Conservation (phyloP, 176 grass and related monocot genomes). For the Oryza glaberrima region DNA sequence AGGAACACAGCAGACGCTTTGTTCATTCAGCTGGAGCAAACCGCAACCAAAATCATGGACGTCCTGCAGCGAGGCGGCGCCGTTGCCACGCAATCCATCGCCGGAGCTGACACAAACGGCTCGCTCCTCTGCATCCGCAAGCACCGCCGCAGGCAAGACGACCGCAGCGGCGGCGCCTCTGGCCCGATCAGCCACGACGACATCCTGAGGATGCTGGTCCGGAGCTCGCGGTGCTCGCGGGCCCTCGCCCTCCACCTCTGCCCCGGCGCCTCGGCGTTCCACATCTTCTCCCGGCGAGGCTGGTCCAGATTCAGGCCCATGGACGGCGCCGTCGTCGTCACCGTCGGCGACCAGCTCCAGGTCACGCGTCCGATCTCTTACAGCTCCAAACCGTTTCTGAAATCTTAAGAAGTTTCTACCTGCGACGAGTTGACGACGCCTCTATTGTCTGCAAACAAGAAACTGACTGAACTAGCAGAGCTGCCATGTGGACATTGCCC, state of each 20-base stretch:
- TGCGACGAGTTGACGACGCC: background rate
- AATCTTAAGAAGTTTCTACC: background rate
- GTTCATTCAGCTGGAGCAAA: slow-evolving; percentile 42
- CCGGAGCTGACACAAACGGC: background rate
- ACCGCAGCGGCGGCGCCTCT: background rate
- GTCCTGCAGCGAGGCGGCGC: slow-evolving; percentile 13
- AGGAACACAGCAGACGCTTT: slow-evolving; percentile 44
- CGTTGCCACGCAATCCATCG: background rate
- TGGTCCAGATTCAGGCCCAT: slow-evolving; percentile 51
- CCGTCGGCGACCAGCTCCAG: slow-evolving; percentile 66
- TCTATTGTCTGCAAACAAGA: slow-evolving; percentile 9
- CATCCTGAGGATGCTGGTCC: slow-evolving; percentile 51
- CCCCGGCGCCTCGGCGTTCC: slow-evolving; percentile 50
- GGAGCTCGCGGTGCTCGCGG: slow-evolving; percentile 45
- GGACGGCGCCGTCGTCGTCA: slow-evolving; percentile 52
- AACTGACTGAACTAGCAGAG: background rate
- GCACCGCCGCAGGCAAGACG: slow-evolving; percentile 1
- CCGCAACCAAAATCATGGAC: slow-evolving; percentile 26
- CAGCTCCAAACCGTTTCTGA: background rate
- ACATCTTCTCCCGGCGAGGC: slow-evolving; percentile 61
- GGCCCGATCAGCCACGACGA: slow-evolving; percentile 46
- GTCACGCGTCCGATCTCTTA: slow-evolving; percentile 36
- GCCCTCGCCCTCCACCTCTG: slow-evolving; percentile 52
- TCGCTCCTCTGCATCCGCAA: slow-evolving; percentile 52
- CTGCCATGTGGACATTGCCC: background rate